A percentile compares a stretch with the other conserved stretches of the same genome.
phyloP scores from a whole-genome alignment of 2,329 filamentous ascomycete species.

The Cercospora sp. region DNA sequence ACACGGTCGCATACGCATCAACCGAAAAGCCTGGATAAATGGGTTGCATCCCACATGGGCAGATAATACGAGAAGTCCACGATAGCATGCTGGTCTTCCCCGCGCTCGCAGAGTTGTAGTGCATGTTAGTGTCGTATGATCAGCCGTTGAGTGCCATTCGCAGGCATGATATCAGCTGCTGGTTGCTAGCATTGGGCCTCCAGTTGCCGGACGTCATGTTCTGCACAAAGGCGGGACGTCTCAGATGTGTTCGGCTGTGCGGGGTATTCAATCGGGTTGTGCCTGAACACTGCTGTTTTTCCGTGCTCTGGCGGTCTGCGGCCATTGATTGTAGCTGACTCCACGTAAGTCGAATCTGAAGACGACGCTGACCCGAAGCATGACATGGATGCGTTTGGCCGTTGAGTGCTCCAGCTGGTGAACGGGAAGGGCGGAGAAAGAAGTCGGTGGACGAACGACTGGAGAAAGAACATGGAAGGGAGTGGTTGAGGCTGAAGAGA shows the following conservation, averaged over 20 bases:
- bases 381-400: too few species aligned
- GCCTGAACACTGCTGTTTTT: not conserved
- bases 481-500: not conserved
- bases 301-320: not conserved
- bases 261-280: not conserved
- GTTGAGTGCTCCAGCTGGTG: not conserved
- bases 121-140: not conserved
- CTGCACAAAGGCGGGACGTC: not conserved
- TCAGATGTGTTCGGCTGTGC: not conserved
- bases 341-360: not conserved
- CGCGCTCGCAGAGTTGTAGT: slow-evolving; percentile 6
- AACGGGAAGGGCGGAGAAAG: not conserved
- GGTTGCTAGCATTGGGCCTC: not conserved
- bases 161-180: not conserved
- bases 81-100: slow-evolving; percentile 1
- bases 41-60: not conserved
- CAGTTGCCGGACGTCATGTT: not conserved
- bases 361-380: too few species aligned
- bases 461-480: not conserved
- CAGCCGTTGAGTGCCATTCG: not conserved
- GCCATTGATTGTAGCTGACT: not conserved
- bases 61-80: not conserved
- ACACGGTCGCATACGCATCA: not conserved
- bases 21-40: not conserved
- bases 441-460: not conserved